A percentile compares a stretch with the other conserved stretches of the same genome.
Evolutionary conservation across 1,139 yeast genomes (phyloP).

Genomic region (Meyerozyma smithsonii): DNA sequence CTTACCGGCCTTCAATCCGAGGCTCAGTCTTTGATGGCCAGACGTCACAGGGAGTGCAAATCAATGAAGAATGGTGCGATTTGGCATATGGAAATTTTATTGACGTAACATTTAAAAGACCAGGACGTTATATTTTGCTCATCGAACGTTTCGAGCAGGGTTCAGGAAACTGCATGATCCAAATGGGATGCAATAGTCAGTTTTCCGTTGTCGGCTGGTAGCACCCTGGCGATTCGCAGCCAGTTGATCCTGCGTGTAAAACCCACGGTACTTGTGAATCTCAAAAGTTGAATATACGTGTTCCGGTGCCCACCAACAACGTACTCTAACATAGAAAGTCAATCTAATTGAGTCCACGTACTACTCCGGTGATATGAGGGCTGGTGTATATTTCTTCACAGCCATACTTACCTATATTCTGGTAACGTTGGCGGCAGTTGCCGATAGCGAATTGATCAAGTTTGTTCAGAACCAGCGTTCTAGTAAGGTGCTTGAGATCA

Average conservation of each 20-base stretch:
- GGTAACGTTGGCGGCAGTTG: constrained; percentile 21
- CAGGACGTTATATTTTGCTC: constrained; percentile 34
- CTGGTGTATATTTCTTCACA: constrained; percentile 5
- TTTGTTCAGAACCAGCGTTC: constrained; percentile 18
- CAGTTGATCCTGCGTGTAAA: background rate
- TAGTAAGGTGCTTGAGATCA: constrained; percentile 32
- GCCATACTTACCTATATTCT: constrained; percentile 9
- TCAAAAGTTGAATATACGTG: constrained; percentile 1
- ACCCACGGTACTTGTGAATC: background rate
- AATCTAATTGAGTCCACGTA: background rate
- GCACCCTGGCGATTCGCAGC: background rate
- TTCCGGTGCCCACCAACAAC: too few relatives aligned
- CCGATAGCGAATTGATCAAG: constrained; percentile 23
- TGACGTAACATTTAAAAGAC: constrained; percentile 23
- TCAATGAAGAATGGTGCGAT: constrained; percentile 40
- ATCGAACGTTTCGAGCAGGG: constrained; percentile 50
- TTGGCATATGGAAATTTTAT: constrained; percentile 41
- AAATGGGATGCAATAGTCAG: constrained; percentile 25
- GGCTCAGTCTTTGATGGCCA: constrained; percentile 38
- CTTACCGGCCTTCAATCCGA: constrained; percentile 37
- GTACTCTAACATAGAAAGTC: background rate
- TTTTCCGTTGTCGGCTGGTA: background rate
- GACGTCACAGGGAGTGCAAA: constrained; percentile 23
- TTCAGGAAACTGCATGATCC: constrained; percentile 31
- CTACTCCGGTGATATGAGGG: background rate